phyloP scores from a whole-genome alignment of 768 basidiomycete species.

The Paxillus rubicundulus region DNA sequence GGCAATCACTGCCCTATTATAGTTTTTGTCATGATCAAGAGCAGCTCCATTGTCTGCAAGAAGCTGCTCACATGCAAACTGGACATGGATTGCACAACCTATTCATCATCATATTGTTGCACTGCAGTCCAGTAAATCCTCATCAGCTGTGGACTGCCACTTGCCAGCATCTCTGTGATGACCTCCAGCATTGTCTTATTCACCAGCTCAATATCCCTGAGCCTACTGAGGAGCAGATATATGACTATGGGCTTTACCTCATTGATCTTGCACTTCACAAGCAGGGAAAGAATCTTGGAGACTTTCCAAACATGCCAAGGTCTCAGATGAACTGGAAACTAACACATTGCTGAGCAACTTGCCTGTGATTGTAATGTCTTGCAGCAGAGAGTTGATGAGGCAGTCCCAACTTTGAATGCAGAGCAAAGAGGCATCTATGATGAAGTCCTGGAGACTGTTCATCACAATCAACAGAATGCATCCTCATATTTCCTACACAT shows the following conservation, averaged over 20 bases:
- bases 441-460: too few relatives aligned
- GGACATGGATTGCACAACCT: too few relatives aligned
- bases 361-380: constrained; percentile 3
- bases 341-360: constrained; percentile 14
- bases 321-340: constrained; percentile 18
- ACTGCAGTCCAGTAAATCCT: background rate
- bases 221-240: background rate
- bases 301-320: background rate
- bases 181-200: background rate
- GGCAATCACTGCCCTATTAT: too few relatives aligned
- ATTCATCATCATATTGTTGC: too few relatives aligned
- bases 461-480: too few relatives aligned
- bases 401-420: too few relatives aligned
- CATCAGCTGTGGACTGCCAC: background rate
- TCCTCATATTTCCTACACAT: constrained; percentile 40
- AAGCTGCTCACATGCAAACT: too few relatives aligned
- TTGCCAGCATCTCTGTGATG: constrained; percentile 8
- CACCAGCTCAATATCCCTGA: background rate
- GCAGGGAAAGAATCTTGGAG: background rate
- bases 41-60: too few relatives aligned
- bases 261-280: background rate
- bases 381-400: too few relatives aligned
- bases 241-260: background rate
- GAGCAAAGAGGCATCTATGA: too few relatives aligned
- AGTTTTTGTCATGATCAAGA: too few relatives aligned